These are phyloP conservation scores for Xylaria sp. DNA, from an alignment of 2,329 filamentous ascomycete genomes.

Conservation along the genomic window DNA sequence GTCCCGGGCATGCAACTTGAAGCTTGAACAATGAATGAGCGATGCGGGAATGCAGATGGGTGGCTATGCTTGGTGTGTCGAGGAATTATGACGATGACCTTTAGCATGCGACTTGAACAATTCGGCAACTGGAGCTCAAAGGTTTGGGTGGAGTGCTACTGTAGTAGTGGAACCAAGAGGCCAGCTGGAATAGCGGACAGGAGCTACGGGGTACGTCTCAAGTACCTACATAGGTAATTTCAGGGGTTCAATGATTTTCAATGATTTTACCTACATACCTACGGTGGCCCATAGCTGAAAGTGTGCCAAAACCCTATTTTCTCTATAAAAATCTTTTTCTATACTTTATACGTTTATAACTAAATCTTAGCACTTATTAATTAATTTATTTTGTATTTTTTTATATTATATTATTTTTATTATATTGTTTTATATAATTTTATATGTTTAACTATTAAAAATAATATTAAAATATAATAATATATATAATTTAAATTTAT, in stretches of 20 bases:
- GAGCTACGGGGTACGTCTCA: no score
- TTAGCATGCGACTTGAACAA: not conserved
- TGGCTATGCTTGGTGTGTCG: constrained; percentile 38
- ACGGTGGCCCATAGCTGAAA: no score
- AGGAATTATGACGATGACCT: constrained; percentile 43
- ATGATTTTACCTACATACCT: not conserved
- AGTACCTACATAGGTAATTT: not conserved
- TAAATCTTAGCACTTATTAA: no score
- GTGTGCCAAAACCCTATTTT: no score
- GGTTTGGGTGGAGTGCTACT: not conserved
- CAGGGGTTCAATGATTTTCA: not conserved
- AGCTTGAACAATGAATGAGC: constrained; percentile 17
- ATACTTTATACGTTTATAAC: no score
- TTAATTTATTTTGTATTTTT: no score
- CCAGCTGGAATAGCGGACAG: not conserved
- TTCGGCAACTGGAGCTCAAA: constrained; percentile 21
- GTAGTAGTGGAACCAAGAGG: not conserved
- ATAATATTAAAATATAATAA: no score
- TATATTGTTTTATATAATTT: no score
- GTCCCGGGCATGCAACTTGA: not conserved
- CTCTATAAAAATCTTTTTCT: no score
- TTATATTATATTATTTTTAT: no score
- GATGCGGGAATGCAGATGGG: constrained; percentile 19
- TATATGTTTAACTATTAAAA: no score
- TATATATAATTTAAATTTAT: no score